Evolutionary conservation across 371 early-diverging fungal genomes (phyloP).

Genomic region (Haplosporangium sp.): DNA sequence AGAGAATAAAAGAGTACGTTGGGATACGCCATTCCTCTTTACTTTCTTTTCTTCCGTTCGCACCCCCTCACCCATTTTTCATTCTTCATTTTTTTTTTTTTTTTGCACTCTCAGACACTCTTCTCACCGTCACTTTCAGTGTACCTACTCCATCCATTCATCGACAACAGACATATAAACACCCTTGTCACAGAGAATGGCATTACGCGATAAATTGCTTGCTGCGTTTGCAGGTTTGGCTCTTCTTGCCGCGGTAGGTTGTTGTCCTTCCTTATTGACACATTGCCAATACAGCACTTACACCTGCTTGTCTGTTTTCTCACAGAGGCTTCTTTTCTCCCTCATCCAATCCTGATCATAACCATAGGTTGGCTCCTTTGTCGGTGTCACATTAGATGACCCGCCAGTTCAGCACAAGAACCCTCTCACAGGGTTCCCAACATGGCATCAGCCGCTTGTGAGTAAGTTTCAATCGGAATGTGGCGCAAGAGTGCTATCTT

Average conservation of each 20-base stretch:
- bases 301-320: no score
- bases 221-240: constrained; percentile 7
- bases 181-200: not conserved
- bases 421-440: constrained; percentile 49
- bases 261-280: no score
- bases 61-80: not conserved
- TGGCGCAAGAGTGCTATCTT: not conserved
- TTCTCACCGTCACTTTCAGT: not conserved
- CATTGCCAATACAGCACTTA: no score
- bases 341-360: not conserved
- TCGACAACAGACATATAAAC: not conserved
- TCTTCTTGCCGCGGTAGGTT: constrained; percentile 12
- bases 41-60: not conserved
- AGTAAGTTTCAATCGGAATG: constrained; percentile 16
- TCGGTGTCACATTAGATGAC: constrained; percentile 19
- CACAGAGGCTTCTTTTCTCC: not conserved
- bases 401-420: constrained; percentile 46
- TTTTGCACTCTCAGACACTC: not conserved
- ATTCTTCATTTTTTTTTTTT: not conserved
- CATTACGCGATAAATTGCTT: constrained; percentile 15
- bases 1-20: no score
- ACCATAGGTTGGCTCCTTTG: constrained; percentile 22
- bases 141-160: not conserved
- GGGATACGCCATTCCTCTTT: constrained; percentile 2
- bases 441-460: constrained; percentile 41